Base-by-base conservation (phyloP, 768 basidiomycete species). In the Podaxis mareebaensis region DNA sequence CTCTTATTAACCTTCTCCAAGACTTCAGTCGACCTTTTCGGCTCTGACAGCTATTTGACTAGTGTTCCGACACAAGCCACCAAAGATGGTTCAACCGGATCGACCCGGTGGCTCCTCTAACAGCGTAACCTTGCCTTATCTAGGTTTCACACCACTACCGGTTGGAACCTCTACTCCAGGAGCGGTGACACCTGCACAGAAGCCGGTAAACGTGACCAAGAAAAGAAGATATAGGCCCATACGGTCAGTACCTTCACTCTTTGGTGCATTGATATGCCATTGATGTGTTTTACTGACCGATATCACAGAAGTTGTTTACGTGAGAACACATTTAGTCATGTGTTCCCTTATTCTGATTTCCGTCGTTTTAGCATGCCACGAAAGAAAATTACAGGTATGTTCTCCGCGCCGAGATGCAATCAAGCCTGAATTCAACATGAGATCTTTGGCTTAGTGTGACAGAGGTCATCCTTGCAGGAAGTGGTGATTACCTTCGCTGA, bases 371-470 rank as follows among this genome's bases (percentile, higher is more conserved):
- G 67, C 66, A 6, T 68, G 67, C 42, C 63, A 68, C 53, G 67
- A 68, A 36, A 63, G 67, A 40, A 68, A 68, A 61, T 66, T 66
- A 36, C 67, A 68, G 58, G 67, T 68, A 22, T 7, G 52, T n/a
- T 49, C 39, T 17, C 20, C 44, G 7, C n/a, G 33, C 5, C 20
- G 17, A 46, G 17, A 20, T n/a, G 44, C 7, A 17, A 20, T 46
- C n/a, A 20, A 20, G 17, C n/a, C 44, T 46, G 33, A 33, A 10
- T 17, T 6, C 20, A 17, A 26, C 15, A 46, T 36, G 24, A 44
- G 17, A 38, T 4, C 46, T 15, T 26, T 39, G 20, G 17, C 8
- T 28, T 55, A 68, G 68, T 68, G 68, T 24, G 64, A 67, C 58
- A 38, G 68, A 40, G 64, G 49, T 17, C 55, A 67, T 52, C 68